phyloP scores from a whole-genome alignment of 441 rosid genomes.

The Codiaeum variegatum region DNA sequence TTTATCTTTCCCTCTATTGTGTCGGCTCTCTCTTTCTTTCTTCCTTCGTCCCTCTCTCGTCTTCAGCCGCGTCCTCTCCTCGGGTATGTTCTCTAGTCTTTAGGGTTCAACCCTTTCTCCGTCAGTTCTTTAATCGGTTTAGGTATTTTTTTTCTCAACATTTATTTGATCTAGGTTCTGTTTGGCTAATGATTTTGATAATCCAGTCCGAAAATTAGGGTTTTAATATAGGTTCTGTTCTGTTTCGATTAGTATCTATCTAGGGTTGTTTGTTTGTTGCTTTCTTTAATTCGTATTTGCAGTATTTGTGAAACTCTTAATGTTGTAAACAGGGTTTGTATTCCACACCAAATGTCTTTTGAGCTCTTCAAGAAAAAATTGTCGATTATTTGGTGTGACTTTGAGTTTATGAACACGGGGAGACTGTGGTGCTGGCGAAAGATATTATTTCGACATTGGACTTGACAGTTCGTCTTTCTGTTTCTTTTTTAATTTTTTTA shows the following conservation, averaged over 20 bases:
- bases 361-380: slow-evolving; percentile 44
- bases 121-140: neutral
- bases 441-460: slow-evolving; percentile 63
- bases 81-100: neutral
- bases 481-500: neutral
- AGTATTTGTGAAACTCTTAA: slow-evolving; percentile 27
- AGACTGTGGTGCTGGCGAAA: slow-evolving; percentile 62
- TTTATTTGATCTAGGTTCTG: neutral
- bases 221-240: neutral
- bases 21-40: neutral
- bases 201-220: neutral
- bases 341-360: slow-evolving; percentile 64
- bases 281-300: neutral
- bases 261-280: slow-evolving; percentile 11
- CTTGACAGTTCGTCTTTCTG: slow-evolving; percentile 35
- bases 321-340: slow-evolving; percentile 42
- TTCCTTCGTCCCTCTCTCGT: neutral
- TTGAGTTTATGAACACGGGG: slow-evolving; percentile 65
- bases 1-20: too few species aligned
- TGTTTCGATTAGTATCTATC: neutral
- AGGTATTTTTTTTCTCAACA: too few species aligned
- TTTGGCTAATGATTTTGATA: neutral
- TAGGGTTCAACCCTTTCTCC: neutral
- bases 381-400: slow-evolving; percentile 42
- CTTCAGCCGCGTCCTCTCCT: neutral